phyloP scores from a whole-genome alignment of 1,139 yeast genomes.

The Nakaseomyces uthaithaninus region DNA sequence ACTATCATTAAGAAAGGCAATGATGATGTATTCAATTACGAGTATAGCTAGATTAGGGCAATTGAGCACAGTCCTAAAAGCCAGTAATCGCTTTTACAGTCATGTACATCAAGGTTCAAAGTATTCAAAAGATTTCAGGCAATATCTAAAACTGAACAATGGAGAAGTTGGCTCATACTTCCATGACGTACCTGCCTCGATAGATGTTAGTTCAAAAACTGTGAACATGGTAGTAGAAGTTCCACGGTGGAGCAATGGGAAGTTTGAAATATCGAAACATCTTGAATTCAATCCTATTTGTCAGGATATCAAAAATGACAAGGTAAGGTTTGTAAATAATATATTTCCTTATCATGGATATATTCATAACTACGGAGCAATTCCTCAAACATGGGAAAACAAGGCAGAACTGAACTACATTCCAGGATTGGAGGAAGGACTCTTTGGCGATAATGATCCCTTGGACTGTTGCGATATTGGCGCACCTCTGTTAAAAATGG shows the following conservation, averaged over 20 bases:
- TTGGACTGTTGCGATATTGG: conserved; percentile 95
- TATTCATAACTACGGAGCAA: conserved; percentile 87
- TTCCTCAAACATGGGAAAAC: conserved; percentile 95
- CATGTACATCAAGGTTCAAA: conserved; percentile 34
- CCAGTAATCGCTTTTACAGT: conserved; percentile 22
- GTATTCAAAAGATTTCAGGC: conserved; percentile 39
- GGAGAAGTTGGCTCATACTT: conserved; percentile 63
- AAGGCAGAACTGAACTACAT: conserved; percentile 35
- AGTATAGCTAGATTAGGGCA: neutral
- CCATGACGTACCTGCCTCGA: conserved; percentile 81
- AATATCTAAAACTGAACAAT: conserved; percentile 35
- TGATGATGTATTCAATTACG: too few species aligned
- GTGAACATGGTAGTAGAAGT: conserved; percentile 90
- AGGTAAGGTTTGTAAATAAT: conserved; percentile 76
- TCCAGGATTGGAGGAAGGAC: conserved; percentile 32
- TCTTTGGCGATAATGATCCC: conserved; percentile 92
- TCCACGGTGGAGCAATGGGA: conserved; percentile 93
- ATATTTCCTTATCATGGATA: conserved; percentile 88
- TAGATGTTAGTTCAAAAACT: conserved; percentile 53
- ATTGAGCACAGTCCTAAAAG: neutral
- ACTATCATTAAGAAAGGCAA: too few species aligned
- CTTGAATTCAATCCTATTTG: conserved; percentile 75
- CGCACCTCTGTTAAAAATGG: conserved; percentile 43
- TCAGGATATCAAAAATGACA: conserved; percentile 84
- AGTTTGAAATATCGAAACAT: conserved; percentile 78